Percentiles rank a stretch among this genome's conserved stretches.
Conservation (phyloP, 768 basidiomycete species). For the Tricholoma matsutake region DNA sequence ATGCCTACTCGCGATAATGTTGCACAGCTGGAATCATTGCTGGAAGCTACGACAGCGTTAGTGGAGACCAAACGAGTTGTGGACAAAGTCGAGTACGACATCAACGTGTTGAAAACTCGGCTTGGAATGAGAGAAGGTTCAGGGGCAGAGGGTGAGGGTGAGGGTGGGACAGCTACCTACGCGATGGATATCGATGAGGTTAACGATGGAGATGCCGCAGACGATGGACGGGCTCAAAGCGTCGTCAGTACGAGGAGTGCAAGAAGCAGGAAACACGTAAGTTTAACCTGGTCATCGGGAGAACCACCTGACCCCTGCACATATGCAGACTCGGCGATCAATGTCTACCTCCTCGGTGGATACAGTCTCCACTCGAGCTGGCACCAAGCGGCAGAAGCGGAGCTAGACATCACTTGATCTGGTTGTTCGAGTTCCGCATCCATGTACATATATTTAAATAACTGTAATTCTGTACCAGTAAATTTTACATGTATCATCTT, state of each 20-base stretch:
- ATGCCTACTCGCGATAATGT: constrained; percentile 92
- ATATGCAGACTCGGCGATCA: constrained; percentile 52
- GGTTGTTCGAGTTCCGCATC: not conserved
- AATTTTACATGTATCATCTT: not conserved
- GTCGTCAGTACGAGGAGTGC: constrained; percentile 56
- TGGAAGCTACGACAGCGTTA: constrained; percentile 68
- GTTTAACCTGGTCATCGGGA: constrained; percentile 16
- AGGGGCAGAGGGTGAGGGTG: constrained; percentile 31
- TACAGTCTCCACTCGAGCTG: constrained; percentile 50
- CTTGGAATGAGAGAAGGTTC: constrained; percentile 51
- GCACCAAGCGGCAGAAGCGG: constrained; percentile 58
- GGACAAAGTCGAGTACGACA: constrained; percentile 86
- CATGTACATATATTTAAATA: not conserved
- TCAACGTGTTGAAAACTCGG: constrained; percentile 64
- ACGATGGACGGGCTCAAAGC: constrained; percentile 63
- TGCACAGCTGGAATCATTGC: constrained; percentile 65
- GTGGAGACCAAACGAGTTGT: constrained; percentile 88
- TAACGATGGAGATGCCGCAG: constrained; percentile 34
- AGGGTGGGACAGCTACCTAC: constrained; percentile 28
- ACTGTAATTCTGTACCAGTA: not conserved
- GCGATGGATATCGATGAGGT: constrained; percentile 49
- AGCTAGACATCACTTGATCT: constrained; percentile 19
- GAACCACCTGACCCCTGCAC: constrained; percentile 1
- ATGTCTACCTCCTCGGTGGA: constrained; percentile 77
- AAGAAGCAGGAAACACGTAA: constrained; percentile 59